Evolutionary conservation across 306 rosid species (phyloP).

Genomic region (Geum urbanum): DNA sequence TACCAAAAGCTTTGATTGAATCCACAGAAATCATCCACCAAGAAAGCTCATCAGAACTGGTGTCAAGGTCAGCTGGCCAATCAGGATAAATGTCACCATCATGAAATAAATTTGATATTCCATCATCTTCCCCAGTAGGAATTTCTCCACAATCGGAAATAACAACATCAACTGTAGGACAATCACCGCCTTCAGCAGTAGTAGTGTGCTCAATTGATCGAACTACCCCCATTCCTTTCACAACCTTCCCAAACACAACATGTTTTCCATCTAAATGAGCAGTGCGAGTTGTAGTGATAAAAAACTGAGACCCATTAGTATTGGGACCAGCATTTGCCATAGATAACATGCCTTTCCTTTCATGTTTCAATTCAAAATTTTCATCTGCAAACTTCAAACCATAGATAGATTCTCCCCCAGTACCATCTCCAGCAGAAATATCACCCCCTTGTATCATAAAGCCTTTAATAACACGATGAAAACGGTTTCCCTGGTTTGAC

Average conservation of each 20-base stretch:
- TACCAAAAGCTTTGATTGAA: slow-evolving; percentile 68
- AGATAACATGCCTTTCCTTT: slow-evolving; percentile 91
- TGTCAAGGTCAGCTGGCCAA: slow-evolving; percentile 88
- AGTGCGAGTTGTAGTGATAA: slow-evolving; percentile 75
- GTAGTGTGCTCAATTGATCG: slow-evolving; percentile 70
- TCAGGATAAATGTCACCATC: slow-evolving; percentile 85
- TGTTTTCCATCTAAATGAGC: slow-evolving; percentile 85
- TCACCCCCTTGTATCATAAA: slow-evolving; percentile 95
- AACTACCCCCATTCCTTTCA: slow-evolving; percentile 87
- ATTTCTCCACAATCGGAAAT: slow-evolving; percentile 78
- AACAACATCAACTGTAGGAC: slow-evolving; percentile 49
- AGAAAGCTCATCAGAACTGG: slow-evolving; percentile 51
- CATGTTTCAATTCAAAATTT: slow-evolving; percentile 82
- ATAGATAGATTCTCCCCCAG: slow-evolving; percentile 88
- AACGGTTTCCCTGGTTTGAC: slow-evolving; percentile 60
- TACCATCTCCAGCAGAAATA: slow-evolving; percentile 85
- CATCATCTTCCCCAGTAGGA: slow-evolving; percentile 66
- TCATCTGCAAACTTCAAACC: slow-evolving; percentile 84
- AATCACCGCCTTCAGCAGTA: slow-evolving; percentile 38
- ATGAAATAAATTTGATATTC: slow-evolving; percentile 70
- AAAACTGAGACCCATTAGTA: slow-evolving; percentile 89
- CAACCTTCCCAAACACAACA: slow-evolving; percentile 82
- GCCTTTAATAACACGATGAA: slow-evolving; percentile 73
- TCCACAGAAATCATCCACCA: slow-evolving; percentile 85
- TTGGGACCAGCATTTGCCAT: slow-evolving; percentile 84